Evolutionary conservation across 495 filamentous ascomycete genomes (phyloP).

Genomic region (Tetracladium setigerum): DNA sequence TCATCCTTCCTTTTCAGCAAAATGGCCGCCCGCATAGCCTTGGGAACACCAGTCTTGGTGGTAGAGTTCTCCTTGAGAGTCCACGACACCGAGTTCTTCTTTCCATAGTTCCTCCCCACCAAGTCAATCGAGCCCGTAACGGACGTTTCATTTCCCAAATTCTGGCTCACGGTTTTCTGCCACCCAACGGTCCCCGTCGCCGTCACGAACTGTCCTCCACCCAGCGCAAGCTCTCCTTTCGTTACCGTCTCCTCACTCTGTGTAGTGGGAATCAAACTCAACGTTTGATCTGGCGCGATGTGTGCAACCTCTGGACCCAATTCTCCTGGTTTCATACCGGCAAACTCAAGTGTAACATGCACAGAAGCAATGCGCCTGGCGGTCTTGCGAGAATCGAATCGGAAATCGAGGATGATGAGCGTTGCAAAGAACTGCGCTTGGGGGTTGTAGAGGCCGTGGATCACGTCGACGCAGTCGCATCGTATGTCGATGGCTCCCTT

Average conservation of each 20-base stretch:
- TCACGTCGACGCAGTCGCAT: slow-evolving; percentile 11
- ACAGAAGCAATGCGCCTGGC: slow-evolving; percentile 11
- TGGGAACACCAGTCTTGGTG: slow-evolving; percentile 19
- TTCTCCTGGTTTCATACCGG: background rate
- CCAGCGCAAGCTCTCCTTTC: background rate
- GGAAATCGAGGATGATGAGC: slow-evolving; percentile 20
- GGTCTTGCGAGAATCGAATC: slow-evolving; percentile 14
- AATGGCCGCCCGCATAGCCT: slow-evolving; percentile 16
- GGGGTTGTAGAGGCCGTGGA: slow-evolving; percentile 14
- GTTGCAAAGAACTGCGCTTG: slow-evolving; percentile 2
- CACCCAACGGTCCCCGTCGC: background rate
- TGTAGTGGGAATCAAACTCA: background rate
- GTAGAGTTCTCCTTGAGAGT: slow-evolving; percentile 17
- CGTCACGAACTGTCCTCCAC: background rate
- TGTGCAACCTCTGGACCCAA: slow-evolving; percentile 11
- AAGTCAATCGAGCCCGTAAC: slow-evolving; percentile 17
- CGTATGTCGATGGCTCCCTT: slow-evolving; percentile 16
- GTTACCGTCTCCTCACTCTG: no score
- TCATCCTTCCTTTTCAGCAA: slow-evolving; percentile 18
- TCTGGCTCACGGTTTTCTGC: slow-evolving; percentile 5
- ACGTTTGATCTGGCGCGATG: background rate
- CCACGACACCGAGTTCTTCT: slow-evolving; percentile 16
- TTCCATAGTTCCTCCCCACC: slow-evolving; percentile 11
- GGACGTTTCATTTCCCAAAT: slow-evolving; percentile 7
- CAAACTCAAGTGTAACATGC: slow-evolving; percentile 14